Percentiles rank a stretch among this genome's conserved stretches.
phyloP scores from a whole-genome alignment of 202 grass and related monocot genomes.

The Cymbopogon flexuosus region DNA sequence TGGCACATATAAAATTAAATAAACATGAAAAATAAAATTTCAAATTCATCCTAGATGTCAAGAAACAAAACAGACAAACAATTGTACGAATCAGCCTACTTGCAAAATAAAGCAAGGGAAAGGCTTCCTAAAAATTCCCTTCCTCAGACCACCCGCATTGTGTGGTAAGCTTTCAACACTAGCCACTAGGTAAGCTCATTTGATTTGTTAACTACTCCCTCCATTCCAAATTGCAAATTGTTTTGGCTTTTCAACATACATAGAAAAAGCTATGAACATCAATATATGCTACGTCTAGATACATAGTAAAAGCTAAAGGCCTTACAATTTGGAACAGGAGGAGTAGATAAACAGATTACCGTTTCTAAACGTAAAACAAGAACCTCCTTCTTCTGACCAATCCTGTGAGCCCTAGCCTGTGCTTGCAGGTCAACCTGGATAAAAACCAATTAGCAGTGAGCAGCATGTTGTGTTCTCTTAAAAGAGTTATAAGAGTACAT shows the following conservation, averaged over 20 bases:
- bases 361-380: constrained; percentile 99
- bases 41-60: background rate
- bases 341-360: constrained; percentile 35
- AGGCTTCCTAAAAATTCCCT: background rate
- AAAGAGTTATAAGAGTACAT: background rate
- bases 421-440: constrained; percentile 98
- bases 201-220: background rate
- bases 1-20: background rate
- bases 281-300: background rate
- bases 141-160: background rate
- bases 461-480: background rate
- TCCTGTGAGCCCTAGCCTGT: constrained; percentile 94
- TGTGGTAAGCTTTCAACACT: background rate
- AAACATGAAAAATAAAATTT: background rate
- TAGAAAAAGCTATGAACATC: background rate
- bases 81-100: background rate
- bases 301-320: background rate
- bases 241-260: background rate
- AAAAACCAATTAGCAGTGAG: constrained; percentile 18
- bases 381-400: constrained; percentile 99
- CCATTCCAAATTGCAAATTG: background rate
- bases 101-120: background rate
- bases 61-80: background rate
- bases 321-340: background rate
- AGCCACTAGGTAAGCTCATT: background rate